These are phyloP conservation scores for Dichotomopilus funicola DNA, from an alignment of 2,329 filamentous ascomycete genomes.

Conservation along the genomic window DNA sequence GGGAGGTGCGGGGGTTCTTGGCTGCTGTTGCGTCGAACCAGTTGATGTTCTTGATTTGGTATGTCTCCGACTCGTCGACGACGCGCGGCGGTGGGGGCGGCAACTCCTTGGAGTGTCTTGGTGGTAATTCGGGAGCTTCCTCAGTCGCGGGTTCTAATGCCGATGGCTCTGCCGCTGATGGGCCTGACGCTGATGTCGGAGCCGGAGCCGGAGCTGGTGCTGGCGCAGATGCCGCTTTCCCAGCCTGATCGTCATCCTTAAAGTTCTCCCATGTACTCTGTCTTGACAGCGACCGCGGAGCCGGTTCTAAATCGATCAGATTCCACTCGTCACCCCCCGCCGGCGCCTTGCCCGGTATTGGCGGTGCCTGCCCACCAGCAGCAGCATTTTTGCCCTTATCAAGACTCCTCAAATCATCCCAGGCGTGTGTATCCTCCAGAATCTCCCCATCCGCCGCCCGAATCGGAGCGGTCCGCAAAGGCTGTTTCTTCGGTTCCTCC, in stretches of 20 bases:
- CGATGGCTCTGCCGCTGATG: neutral
- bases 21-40: conserved; percentile 64
- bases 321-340: conserved; percentile 41
- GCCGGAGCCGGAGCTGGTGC: conserved; percentile 7
- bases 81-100: conserved; percentile 34
- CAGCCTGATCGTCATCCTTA: conserved; percentile 25
- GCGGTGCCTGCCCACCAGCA: conserved; percentile 9
- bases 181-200: neutral
- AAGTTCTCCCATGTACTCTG: conserved; percentile 36
- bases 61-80: conserved; percentile 61
- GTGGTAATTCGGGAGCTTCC: conserved; percentile 13
- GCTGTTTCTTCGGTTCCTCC: conserved; percentile 28
- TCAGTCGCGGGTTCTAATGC: neutral
- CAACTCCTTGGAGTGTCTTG: conserved; percentile 12
- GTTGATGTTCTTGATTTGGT: conserved; percentile 84
- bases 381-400: conserved; percentile 38
- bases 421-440: conserved; percentile 40
- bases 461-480: conserved; percentile 21
- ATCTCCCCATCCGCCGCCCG: conserved; percentile 29
- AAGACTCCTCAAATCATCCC: conserved; percentile 40
- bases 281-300: conserved; percentile 28
- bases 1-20: conserved; percentile 65
- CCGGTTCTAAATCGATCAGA: conserved; percentile 40
- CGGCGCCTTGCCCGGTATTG: conserved; percentile 13
- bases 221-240: conserved; percentile 9